A percentile compares a stretch with the other conserved stretches of the same genome.
Evolutionary conservation across 805 yeast species (phyloP).

Genomic region (Ogataea ramenticola): DNA sequence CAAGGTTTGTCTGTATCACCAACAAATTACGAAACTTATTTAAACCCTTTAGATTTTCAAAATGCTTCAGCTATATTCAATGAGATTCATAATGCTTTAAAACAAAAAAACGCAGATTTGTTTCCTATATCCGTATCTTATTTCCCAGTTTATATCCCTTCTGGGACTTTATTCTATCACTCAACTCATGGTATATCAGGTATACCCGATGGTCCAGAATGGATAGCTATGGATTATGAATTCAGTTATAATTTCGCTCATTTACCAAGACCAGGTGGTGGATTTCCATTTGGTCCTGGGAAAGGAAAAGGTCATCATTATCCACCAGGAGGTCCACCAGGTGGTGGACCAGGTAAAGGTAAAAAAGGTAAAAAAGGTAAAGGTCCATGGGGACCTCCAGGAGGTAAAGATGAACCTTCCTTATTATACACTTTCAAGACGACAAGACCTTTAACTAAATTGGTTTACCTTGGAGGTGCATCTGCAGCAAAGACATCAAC

Average conservation of each 20-base stretch:
- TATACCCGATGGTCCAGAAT: conserved; percentile 30
- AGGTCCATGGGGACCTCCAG: conserved; percentile 1
- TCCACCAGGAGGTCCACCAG: conserved; percentile 8
- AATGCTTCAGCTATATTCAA: conserved; percentile 54
- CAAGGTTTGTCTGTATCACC: neutral
- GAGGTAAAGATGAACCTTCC: conserved; percentile 3
- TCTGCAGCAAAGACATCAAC: conserved; percentile 50
- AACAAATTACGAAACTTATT: conserved; percentile 16
- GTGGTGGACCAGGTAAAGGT: neutral
- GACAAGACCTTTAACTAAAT: conserved; percentile 37
- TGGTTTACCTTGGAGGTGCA: conserved; percentile 57
- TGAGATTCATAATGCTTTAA: conserved; percentile 44
- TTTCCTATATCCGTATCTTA: conserved; percentile 51
- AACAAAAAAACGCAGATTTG: conserved; percentile 43
- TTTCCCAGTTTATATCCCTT: conserved; percentile 54
- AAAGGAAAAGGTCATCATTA: conserved; percentile 3
- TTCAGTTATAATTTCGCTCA: conserved; percentile 44
- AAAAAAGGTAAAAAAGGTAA: neutral
- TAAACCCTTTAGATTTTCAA: conserved; percentile 28
- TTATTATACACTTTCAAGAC: conserved; percentile 40
- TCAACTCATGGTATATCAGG: conserved; percentile 26
- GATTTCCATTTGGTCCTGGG: conserved; percentile 3
- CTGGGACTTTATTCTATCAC: conserved; percentile 53
- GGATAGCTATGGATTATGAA: conserved; percentile 62
- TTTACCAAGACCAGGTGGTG: conserved; percentile 9